phyloP scores from a whole-genome alignment of 2,329 filamentous ascomycete species.

The Trichoderma polysporum region DNA sequence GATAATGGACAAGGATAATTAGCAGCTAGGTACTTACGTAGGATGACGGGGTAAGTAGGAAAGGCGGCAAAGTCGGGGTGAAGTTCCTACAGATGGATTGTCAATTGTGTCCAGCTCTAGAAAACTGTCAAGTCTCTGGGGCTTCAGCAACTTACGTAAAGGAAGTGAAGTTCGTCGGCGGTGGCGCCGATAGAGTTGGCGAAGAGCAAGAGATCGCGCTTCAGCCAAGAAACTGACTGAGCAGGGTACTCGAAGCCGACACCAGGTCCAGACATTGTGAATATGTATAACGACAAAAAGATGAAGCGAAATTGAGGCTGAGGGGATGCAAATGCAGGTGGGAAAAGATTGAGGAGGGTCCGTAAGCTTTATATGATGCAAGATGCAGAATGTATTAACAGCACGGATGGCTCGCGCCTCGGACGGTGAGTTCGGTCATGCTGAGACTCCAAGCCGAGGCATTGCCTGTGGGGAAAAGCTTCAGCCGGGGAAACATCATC shows the following conservation, averaged over 20 bases:
- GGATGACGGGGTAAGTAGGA: conserved; percentile 81
- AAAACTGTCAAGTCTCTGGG: no score
- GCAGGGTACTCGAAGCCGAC: conserved; percentile 78
- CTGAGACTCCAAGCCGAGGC: conserved; percentile 6
- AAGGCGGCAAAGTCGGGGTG: conserved; percentile 85
- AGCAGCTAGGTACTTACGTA: conserved; percentile 52
- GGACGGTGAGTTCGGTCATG: neutral
- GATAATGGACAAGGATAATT: neutral
- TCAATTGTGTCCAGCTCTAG: neutral
- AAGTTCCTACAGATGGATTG: conserved; percentile 61
- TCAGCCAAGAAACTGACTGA: conserved; percentile 76
- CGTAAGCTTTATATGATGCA: neutral
- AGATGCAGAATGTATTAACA: neutral
- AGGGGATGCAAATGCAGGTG: neutral
- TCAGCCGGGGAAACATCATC: neutral
- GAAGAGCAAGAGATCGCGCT: conserved; percentile 86
- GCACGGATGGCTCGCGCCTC: neutral
- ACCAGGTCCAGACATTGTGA: conserved; percentile 48
- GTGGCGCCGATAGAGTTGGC: conserved; percentile 85
- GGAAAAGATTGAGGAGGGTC: neutral
- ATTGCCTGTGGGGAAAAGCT: conserved; percentile 11
- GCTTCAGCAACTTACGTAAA: conserved; percentile 62
- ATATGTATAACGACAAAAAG: neutral
- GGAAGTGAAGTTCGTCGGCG: conserved; percentile 85
- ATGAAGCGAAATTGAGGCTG: neutral